A percentile compares a stretch with the other conserved stretches of the same genome.
Evolutionary conservation across 163 green algal genomes (phyloP).

Genomic region (Volvox carteri): DNA sequence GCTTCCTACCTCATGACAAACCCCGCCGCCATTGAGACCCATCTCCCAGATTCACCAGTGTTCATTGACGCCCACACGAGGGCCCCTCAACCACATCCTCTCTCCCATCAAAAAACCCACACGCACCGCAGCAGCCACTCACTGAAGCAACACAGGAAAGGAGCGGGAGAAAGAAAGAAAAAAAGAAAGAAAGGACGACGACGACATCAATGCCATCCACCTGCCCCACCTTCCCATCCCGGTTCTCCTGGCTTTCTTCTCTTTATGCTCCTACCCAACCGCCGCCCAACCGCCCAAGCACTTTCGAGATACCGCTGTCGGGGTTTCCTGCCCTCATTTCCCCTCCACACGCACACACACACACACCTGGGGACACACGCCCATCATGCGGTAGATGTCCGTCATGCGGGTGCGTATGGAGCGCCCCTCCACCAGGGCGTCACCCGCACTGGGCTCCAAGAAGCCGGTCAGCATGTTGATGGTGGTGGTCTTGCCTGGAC

Average conservation of each 20-base stretch:
- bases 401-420: conserved; percentile 64
- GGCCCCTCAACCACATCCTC: too few species aligned
- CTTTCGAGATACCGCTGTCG: too few species aligned
- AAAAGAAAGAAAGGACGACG: too few species aligned
- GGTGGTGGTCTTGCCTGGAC: conserved; percentile 83
- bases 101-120: too few species aligned
- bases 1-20: too few species aligned
- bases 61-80: too few species aligned
- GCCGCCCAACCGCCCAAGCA: neutral
- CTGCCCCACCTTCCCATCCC: neutral
- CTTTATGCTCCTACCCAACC: neutral
- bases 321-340: neutral
- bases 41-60: too few species aligned
- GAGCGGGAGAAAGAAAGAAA: too few species aligned
- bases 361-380: conserved; percentile 87
- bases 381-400: conserved; percentile 86
- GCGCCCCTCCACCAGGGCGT: conserved; percentile 67
- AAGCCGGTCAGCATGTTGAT: conserved; percentile 92
- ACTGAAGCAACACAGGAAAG: too few species aligned
- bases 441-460: conserved; percentile 70
- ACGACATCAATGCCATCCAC: neutral
- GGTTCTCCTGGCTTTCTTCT: neutral
- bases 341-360: neutral
- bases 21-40: too few species aligned
- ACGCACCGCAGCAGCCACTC: too few species aligned